Conservation (phyloP, 371 early-diverging fungal species). For the Syncephalastrum monosporum region DNA sequence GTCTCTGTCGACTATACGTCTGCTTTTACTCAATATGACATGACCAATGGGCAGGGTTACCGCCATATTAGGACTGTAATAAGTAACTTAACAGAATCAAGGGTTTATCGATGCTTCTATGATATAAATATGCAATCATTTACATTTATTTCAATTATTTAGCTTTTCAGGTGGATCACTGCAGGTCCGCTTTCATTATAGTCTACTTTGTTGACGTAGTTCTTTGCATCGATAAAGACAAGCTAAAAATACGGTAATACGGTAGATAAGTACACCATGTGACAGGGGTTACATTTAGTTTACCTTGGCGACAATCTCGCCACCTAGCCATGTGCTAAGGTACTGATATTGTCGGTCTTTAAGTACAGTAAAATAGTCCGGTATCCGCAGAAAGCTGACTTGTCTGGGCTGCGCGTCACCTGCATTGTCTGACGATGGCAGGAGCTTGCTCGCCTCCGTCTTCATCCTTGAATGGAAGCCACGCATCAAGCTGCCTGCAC, state of each 20-base stretch:
- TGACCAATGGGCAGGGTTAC: no score
- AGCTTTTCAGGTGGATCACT: slow-evolving; percentile 63
- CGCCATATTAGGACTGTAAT: no score
- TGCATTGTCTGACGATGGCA: slow-evolving; percentile 71
- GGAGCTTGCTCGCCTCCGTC: slow-evolving; percentile 47
- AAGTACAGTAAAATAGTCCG: slow-evolving; percentile 74
- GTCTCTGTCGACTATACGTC: no score
- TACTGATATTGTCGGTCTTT: slow-evolving; percentile 65
- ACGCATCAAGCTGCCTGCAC: slow-evolving; percentile 51
- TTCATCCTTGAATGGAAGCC: slow-evolving; percentile 56
- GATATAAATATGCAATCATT: not conserved
- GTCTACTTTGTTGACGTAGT: slow-evolving; percentile 78
- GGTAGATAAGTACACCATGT: slow-evolving; percentile 1
- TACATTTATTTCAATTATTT: slow-evolving; percentile 15
- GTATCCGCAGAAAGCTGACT: slow-evolving; percentile 67
- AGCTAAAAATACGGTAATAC: slow-evolving; percentile 38
- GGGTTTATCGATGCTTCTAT: no score
- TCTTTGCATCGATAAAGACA: slow-evolving; percentile 67
- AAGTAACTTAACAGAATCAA: no score
- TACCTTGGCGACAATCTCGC: slow-evolving; percentile 80
- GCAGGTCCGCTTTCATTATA: slow-evolving; percentile 81
- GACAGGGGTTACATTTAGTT: not conserved
- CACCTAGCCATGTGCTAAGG: slow-evolving; percentile 70
- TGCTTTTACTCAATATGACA: no score
- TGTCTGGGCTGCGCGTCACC: slow-evolving; percentile 78